Percentiles rank a stretch among this genome's conserved stretches.
Conservation (phyloP, 441 rosid genomes). For the Melianthus villosus region DNA sequence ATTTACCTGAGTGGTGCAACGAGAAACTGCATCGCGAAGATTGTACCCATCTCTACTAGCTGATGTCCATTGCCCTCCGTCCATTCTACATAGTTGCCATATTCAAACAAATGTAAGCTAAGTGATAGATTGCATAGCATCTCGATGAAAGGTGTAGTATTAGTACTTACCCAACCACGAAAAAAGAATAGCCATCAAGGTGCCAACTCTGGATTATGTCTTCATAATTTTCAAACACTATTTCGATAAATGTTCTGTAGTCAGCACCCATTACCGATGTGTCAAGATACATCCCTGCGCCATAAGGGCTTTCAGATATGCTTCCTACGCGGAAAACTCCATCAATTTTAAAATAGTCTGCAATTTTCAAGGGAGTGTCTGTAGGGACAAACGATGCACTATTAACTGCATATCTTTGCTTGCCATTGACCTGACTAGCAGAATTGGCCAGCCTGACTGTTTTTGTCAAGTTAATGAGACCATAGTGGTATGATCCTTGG, state of each 20-base stretch:
- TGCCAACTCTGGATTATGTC: conserved; percentile 48
- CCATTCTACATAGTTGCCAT: conserved; percentile 22
- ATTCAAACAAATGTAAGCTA: not conserved
- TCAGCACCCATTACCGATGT: conserved; percentile 54
- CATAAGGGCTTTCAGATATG: conserved; percentile 28
- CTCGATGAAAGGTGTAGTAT: too few relatives aligned
- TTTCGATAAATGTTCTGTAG: conserved; percentile 33
- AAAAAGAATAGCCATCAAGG: conserved; percentile 44
- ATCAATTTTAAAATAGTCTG: conserved; percentile 41
- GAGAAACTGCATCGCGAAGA: conserved; percentile 41
- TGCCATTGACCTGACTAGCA: conserved; percentile 23
- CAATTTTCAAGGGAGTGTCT: conserved; percentile 51
- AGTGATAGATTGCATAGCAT: not conserved
- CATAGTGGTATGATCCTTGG: conserved; percentile 64
- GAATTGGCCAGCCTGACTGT: conserved; percentile 37
- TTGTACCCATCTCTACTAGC: conserved; percentile 38
- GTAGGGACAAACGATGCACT: conserved; percentile 35
- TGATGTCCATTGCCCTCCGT: conserved; percentile 37
- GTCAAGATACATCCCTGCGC: conserved; percentile 20
- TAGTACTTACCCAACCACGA: conserved; percentile 55
- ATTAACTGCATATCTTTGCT: conserved; percentile 50
- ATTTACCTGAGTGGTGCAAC: conserved; percentile 42
- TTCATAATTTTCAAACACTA: conserved; percentile 48
- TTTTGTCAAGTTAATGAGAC: conserved; percentile 28
- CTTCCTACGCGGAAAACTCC: conserved; percentile 41